These are phyloP conservation scores for Polyplosphaeria fusca DNA, from an alignment of 495 filamentous ascomycete species.

Conservation along the genomic window DNA sequence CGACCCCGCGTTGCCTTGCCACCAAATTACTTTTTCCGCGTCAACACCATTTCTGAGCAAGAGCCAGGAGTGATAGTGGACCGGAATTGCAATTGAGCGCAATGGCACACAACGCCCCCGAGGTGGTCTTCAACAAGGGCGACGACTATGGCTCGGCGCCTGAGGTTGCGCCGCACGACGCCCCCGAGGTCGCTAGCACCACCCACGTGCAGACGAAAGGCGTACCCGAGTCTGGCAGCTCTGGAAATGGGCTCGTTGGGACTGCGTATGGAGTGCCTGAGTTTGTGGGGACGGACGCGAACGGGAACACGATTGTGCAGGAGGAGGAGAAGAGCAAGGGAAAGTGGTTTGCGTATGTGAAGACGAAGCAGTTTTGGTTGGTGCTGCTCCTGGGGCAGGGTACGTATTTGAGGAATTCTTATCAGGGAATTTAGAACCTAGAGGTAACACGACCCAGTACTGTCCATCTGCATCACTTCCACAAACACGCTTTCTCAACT, in stretches of 20 bases:
- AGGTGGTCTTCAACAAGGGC: slow-evolving; percentile 23
- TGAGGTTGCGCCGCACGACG: slow-evolving; percentile 19
- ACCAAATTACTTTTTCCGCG: not conserved
- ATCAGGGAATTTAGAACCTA: not conserved
- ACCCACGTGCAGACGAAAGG: slow-evolving; percentile 37
- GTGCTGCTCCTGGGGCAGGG: slow-evolving; percentile 69
- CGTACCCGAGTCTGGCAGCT: slow-evolving; percentile 11
- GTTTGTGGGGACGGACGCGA: slow-evolving; percentile 4
- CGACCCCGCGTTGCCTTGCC: not conserved
- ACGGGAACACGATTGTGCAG: slow-evolving; percentile 39
- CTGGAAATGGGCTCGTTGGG: slow-evolving; percentile 23
- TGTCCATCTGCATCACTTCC: slow-evolving; percentile 81
- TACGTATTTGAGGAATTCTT: not conserved
- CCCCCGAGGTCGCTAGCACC: too few relatives aligned
- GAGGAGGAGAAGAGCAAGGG: slow-evolving; percentile 44
- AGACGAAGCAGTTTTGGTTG: slow-evolving; percentile 82
- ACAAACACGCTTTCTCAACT: slow-evolving; percentile 86
- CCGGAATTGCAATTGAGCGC: not conserved
- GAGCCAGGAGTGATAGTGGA: too few relatives aligned
- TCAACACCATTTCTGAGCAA: not conserved
- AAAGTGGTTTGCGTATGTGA: slow-evolving; percentile 72
- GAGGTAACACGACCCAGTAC: slow-evolving; percentile 49
- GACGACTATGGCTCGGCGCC: slow-evolving; percentile 24
- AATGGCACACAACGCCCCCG: slow-evolving; percentile 17
- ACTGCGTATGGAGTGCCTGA: slow-evolving; percentile 35